Evolutionary conservation across 2,329 filamentous ascomycete species (phyloP).

Genomic region (Dactylellina cionopaga): DNA sequence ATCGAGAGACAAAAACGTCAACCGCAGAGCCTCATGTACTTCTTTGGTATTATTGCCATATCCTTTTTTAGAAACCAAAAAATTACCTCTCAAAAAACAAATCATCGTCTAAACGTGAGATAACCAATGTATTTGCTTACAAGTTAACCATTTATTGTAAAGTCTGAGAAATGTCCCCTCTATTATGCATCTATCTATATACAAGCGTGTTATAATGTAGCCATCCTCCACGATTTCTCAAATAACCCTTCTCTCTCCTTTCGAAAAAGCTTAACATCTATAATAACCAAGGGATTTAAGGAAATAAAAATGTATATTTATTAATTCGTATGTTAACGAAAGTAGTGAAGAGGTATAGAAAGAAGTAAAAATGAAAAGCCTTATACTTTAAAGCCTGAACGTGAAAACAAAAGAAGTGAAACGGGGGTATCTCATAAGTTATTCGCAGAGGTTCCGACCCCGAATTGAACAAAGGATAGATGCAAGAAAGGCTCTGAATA

Average conservation of each 20-base stretch:
- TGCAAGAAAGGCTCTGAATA: neutral
- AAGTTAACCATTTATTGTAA: too few relatives aligned
- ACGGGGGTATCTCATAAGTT: slow-evolving; percentile 29
- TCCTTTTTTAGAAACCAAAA: neutral
- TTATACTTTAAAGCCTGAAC: too few relatives aligned
- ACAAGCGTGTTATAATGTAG: too few relatives aligned
- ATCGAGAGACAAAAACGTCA: neutral
- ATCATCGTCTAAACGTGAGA: too few relatives aligned
- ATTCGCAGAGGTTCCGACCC: slow-evolving; percentile 15
- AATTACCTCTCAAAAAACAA: neutral
- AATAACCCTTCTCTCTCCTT: neutral
- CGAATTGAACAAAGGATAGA: neutral
- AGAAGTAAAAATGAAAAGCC: too few relatives aligned
- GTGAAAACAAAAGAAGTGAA: neutral
- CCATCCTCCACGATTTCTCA: too few relatives aligned
- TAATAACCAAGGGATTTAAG: slow-evolving; percentile 1
- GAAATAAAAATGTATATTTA: slow-evolving; percentile 5
- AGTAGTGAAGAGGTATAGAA: slow-evolving; percentile 1
- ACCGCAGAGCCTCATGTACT: neutral
- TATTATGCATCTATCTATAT: too few relatives aligned
- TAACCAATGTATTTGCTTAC: too few relatives aligned
- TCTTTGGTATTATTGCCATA: too few relatives aligned
- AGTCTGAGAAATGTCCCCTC: too few relatives aligned
- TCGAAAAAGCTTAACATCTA: neutral
- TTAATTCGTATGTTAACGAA: slow-evolving; percentile 21